Percentiles rank a stretch among this genome's conserved stretches.
phyloP scores from a whole-genome alignment of 495 filamentous ascomycete genomes.

The Lasiosphaeria miniovina region DNA sequence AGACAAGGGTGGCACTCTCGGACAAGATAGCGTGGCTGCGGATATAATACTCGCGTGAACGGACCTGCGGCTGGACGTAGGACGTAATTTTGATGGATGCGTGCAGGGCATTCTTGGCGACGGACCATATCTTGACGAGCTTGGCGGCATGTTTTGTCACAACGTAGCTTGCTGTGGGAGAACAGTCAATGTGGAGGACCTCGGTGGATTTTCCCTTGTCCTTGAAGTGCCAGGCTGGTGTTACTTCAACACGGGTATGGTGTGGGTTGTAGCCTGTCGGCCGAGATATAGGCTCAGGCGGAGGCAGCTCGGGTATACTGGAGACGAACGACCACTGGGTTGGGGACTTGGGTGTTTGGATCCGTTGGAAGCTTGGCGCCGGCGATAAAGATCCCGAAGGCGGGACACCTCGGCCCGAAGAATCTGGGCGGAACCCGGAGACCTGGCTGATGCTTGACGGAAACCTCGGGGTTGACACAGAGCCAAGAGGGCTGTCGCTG shows the following conservation, averaged over 20 bases:
- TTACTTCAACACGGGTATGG: conserved; percentile 10
- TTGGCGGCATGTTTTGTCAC: conserved; percentile 29
- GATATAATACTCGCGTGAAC: conserved; percentile 31
- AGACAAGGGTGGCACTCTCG: conserved; percentile 25
- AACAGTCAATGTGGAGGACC: conserved; percentile 28
- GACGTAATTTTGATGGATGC: conserved; percentile 27
- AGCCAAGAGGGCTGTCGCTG: background rate
- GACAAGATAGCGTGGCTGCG: conserved; percentile 30
- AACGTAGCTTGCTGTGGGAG: conserved; percentile 11
- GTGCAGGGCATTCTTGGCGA: conserved; percentile 22
- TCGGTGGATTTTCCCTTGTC: conserved; percentile 26
- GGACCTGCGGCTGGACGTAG: conserved; percentile 25
- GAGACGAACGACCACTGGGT: conserved; percentile 4
- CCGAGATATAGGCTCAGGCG: background rate
- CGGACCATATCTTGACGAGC: conserved; percentile 27
- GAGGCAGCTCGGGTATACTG: conserved; percentile 2
- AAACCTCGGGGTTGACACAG: background rate
- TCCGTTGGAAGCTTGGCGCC: background rate
- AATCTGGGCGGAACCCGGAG: background rate
- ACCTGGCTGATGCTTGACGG: background rate
- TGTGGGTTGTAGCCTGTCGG: background rate
- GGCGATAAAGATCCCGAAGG: background rate
- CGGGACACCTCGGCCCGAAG: background rate
- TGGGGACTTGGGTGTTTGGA: background rate
- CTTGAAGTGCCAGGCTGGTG: conserved; percentile 17